Base-by-base conservation (phyloP, 805 yeast genomes). In the Candida suzukii region DNA sequence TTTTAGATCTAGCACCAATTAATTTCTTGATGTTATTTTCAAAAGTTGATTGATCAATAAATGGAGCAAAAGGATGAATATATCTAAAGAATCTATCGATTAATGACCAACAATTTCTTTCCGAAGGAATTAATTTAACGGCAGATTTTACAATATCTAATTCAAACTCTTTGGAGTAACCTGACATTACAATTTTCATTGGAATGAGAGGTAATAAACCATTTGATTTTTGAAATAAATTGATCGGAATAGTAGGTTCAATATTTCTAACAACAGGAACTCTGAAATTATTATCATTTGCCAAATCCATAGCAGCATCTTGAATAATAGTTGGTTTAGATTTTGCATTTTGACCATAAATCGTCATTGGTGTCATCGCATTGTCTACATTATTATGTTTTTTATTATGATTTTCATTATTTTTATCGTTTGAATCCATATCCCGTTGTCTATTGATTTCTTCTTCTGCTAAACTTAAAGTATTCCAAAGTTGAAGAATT, bases 11-110 rank as follows among this genome's bases (percentile, higher is more conserved):
- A 0, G 60, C 54, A 0, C 72, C 71, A 3, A 75, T 50, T 1
- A 74, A 57, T 5, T 44, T 45, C 3, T 47, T 43, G 4, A 71
- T 51, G 5, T 51, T 48, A 3, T 50, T 51, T 2, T 46, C 38
- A 41, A 73, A 73, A 29, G 51, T 48, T 3, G 44, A 48, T 42
- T 67, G 64, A 43, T 71, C 75, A 18, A 74, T 33, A 38, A 56
- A 71, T 1, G 80, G 80, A 57, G 66, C 61, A 46, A 67, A 72
- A 2, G 78, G 74, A 49, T 73, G 71, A 7, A 73, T 49, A 47
- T 58, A 60, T 18, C 51, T 49, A 53, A 71, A 74, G 49, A 64
- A 75, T 3, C 74, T 47, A 17, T 62, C 60, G 20, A 74, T 40
- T 24, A 71, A 60, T 26, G 64, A 49, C 70, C 71, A 71, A 5